Evolutionary conservation across 2,329 filamentous ascomycete species (phyloP), one percentile per base, ranked within the genome.

Genomic region (Exophiala spinifera): DNA sequence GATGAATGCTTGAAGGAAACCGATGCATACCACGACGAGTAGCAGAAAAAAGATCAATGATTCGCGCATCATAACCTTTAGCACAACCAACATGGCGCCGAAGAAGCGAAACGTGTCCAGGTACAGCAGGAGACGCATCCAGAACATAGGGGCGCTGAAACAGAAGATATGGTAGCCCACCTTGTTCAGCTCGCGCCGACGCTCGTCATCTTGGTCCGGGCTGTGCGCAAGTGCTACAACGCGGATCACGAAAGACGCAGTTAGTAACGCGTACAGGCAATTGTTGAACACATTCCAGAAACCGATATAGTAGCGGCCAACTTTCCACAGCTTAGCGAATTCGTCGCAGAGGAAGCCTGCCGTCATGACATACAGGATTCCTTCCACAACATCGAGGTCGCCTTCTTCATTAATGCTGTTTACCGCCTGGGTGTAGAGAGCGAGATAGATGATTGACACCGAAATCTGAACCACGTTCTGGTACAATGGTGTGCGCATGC

Each of bases 281-380:
- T 82, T 81, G 71, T 99, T 99, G 77, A 99, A 96, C 20, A 88
- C 88, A 66, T 96, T 96, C 94, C 94, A 97, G 70, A 99, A 99
- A 17, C 89, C 87, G 51, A 99, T 79, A 66, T 97, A 97, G 65
- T 87, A 88, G 58, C 88, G 83, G 8, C 94, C 94, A 13, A 96
- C 88, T 70, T 99, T 99, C 83, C 89, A 96, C 63, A 96, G 82
- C 71, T 99, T 99, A 67, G 85, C 76, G 1, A 86, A 62, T 68
- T 97, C 94, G 67, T 99, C 92, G 64, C 85, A 91, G 28, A 96
- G 81, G 70, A 95, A 99, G 19, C 90, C 91, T 3, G 92, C 70
- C 0, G 94, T 97, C 75, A 99, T 96, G 60, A 92, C 68, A 67
- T 99, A 99, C 10, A 99, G 79, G 14, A 94, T 73, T 0, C 86